phyloP scores from a whole-genome alignment of 768 basidiomycete species.

The Leccinum aurantiacum region DNA sequence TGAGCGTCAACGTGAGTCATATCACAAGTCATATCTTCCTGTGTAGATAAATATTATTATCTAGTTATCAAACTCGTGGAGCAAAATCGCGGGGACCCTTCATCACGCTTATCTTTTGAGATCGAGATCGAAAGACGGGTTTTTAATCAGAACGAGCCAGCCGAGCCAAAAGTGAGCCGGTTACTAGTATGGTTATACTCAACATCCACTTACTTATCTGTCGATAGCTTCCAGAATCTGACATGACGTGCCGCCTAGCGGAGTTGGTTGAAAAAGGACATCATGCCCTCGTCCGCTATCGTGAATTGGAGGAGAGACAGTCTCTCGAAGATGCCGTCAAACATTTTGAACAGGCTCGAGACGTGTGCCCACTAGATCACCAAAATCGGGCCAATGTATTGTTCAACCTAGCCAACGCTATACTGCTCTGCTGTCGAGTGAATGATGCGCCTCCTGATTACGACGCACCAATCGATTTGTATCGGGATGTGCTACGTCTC shows the following conservation, averaged over 20 bases:
- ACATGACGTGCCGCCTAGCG: not conserved
- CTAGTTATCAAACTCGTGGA: not conserved
- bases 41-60: not conserved
- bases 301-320: not conserved
- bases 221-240: not conserved
- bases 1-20: not conserved
- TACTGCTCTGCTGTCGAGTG: not conserved
- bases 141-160: not conserved
- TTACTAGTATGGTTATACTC: not conserved
- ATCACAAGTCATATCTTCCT: not conserved
- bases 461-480: not conserved
- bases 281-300: not conserved
- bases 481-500: not conserved
- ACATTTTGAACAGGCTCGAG: not conserved
- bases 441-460: not conserved
- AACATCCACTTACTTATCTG: not conserved
- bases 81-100: not conserved
- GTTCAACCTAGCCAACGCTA: not conserved
- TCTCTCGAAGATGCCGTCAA: not conserved
- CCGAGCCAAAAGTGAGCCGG: not conserved
- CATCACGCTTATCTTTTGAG: not conserved
- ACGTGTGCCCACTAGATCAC: not conserved
- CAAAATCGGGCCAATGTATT: not conserved
- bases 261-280: not conserved
- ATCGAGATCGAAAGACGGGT: not conserved